Evolutionary conservation across 2,329 filamentous ascomycete genomes (phyloP).

Genomic region (Dothistroma septosporum): DNA sequence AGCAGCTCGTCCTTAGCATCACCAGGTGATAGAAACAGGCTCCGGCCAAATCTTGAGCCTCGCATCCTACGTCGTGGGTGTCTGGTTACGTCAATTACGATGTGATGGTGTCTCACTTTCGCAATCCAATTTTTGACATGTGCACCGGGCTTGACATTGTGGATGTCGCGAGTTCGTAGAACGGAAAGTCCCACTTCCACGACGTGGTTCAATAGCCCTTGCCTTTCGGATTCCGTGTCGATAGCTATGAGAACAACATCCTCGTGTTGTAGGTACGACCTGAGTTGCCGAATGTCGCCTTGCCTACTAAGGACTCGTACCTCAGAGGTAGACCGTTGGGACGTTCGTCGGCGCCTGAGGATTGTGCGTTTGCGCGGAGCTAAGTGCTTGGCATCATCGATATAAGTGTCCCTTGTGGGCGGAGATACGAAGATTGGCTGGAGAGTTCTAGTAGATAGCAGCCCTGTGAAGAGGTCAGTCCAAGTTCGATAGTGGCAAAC

Average conservation of each 20-base stretch:
- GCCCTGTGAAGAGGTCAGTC: neutral
- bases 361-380: neutral
- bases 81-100: slow-evolving; percentile 9
- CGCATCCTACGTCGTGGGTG: slow-evolving; percentile 1
- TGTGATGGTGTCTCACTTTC: slow-evolving; percentile 48
- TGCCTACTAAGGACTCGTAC: neutral
- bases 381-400: neutral
- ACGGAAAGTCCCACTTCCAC: slow-evolving; percentile 80
- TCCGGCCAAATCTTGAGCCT: slow-evolving; percentile 13
- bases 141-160: slow-evolving; percentile 53
- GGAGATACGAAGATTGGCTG: neutral
- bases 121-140: slow-evolving; percentile 61
- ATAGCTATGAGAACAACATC: slow-evolving; percentile 58
- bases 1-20: slow-evolving; percentile 6
- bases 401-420: neutral
- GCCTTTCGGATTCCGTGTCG: slow-evolving; percentile 76
- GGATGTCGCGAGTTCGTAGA: slow-evolving; percentile 59
- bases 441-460: neutral
- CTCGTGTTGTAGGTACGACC: neutral
- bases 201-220: slow-evolving; percentile 50
- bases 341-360: neutral
- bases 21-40: slow-evolving; percentile 5
- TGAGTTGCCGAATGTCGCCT: neutral
- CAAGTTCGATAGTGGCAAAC: neutral
- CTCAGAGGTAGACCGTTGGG: neutral